Evolutionary conservation across 495 filamentous ascomycete genomes (phyloP).

Genomic region (Melanomma pulvis-pyrius): DNA sequence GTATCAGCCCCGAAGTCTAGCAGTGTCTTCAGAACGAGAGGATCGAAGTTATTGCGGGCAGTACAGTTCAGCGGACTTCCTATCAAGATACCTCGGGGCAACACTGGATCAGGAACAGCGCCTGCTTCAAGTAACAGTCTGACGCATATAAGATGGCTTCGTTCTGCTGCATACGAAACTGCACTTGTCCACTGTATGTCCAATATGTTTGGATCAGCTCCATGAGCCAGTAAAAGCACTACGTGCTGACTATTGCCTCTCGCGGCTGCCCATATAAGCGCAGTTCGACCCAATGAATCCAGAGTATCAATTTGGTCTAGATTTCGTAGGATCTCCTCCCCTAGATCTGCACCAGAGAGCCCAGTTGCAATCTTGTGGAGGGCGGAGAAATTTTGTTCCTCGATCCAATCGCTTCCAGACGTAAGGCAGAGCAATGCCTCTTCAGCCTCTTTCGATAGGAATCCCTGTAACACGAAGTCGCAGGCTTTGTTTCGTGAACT

Average conservation of each 20-base stretch:
- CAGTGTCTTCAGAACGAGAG: conserved; percentile 37
- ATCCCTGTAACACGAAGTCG: conserved; percentile 22
- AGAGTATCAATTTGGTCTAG: conserved; percentile 34
- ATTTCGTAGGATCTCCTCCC: conserved; percentile 33
- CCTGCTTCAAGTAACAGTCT: conserved; percentile 45
- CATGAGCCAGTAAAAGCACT: conserved; percentile 31
- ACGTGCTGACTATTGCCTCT: conserved; percentile 36
- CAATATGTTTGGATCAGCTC: conserved; percentile 42
- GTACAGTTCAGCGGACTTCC: conserved; percentile 43
- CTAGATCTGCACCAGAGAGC: conserved; percentile 35
- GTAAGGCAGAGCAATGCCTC: conserved; percentile 30
- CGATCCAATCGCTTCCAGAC: conserved; percentile 36
- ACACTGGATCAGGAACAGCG: conserved; percentile 20
- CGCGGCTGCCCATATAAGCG: conserved; percentile 45
- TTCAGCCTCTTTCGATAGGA: conserved; percentile 12
- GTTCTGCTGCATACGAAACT: conserved; percentile 36
- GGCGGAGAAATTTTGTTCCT: conserved; percentile 41
- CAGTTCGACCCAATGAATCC: conserved; percentile 43
- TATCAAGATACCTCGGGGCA: conserved; percentile 26
- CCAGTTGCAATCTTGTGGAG: conserved; percentile 44
- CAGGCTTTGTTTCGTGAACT: conserved; percentile 41
- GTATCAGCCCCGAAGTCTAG: conserved; percentile 43
- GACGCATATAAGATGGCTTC: conserved; percentile 35
- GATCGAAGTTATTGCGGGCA: conserved; percentile 32
- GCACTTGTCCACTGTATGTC: conserved; percentile 29